Conservation (phyloP, 257 asterid species). For the Fraxinus quadrangulata region DNA sequence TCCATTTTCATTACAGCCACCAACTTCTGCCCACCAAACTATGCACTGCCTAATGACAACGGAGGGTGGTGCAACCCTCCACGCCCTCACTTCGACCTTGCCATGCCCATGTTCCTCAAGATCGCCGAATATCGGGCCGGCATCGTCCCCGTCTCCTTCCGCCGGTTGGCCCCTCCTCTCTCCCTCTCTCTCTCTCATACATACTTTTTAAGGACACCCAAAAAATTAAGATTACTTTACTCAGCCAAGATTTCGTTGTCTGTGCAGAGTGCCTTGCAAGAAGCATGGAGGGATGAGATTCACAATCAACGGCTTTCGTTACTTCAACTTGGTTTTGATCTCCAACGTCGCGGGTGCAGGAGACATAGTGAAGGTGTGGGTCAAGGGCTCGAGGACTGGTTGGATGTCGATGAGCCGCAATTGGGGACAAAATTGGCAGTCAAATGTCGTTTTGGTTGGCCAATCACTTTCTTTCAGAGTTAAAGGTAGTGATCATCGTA, state of each 20-base stretch:
- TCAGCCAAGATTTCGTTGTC: neutral
- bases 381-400: conserved; percentile 59
- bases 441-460: conserved; percentile 43
- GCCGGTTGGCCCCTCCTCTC: conserved; percentile 42
- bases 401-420: conserved; percentile 76
- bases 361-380: conserved; percentile 51
- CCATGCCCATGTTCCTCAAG: conserved; percentile 79
- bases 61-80: conserved; percentile 94
- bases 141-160: conserved; percentile 68
- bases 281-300: conserved; percentile 74
- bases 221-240: neutral
- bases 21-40: conserved; percentile 81
- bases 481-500: conserved; percentile 59
- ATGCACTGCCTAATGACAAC: conserved; percentile 56
- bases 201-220: neutral
- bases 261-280: conserved; percentile 53
- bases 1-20: conserved; percentile 70
- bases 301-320: conserved; percentile 64
- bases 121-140: conserved; percentile 70
- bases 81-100: conserved; percentile 71
- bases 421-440: conserved; percentile 92
- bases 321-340: conserved; percentile 68
- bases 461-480: conserved; percentile 72
- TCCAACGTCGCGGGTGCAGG: conserved; percentile 85
- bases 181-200: neutral